Base-by-base conservation (phyloP, 805 yeast species). In the Yamadazyma akitaensis region DNA sequence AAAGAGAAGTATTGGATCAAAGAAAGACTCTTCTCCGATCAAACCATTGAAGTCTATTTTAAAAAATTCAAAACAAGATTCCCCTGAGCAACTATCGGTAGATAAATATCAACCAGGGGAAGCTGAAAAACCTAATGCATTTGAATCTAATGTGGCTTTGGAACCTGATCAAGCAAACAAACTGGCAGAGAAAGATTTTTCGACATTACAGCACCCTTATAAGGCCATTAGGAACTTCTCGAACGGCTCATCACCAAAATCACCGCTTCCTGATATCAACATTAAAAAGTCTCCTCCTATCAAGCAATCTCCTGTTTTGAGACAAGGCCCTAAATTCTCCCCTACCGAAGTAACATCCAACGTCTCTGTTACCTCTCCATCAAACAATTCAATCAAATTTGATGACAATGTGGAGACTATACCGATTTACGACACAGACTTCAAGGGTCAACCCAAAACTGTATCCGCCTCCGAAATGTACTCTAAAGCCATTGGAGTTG, bases 401-500 rank as follows among this genome's bases (percentile, higher is more conserved):
- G 57, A 57, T 33, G 70, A 68, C 6, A 59, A 59, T 10, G 70
- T 68, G 9, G 71, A 70, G 47, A 70, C 73, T 6, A 70, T 70
- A 32, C 68, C 70, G 1, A 51, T 59, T 21, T 53, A 55, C 28
- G 31, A 46, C 6, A 43, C 46, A 7, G 46, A 48, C 13, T 42
- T 38, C 18, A 19, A 47, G 25, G n/a, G 13, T 7, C 44, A 44
- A 3, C 36, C 30, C 21, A 36, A 26, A 9, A 26, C 39, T 13
- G 7, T 42, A 5, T 42, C 50, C 11, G 50, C 44, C 59, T 77
- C 24, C 75, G 84, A 81, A 51, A 67, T 80, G 70, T 82, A 81
- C 53, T 70, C 69, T 17, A 65, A 66, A 51, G 87, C 87, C 0
- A 67, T 75, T 50, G 76, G 75, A 51, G 75, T 77, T 12, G 87